Evolutionary conservation across 176 grass and related monocot species (phyloP).

Genomic region (Triticum monococcum): DNA sequence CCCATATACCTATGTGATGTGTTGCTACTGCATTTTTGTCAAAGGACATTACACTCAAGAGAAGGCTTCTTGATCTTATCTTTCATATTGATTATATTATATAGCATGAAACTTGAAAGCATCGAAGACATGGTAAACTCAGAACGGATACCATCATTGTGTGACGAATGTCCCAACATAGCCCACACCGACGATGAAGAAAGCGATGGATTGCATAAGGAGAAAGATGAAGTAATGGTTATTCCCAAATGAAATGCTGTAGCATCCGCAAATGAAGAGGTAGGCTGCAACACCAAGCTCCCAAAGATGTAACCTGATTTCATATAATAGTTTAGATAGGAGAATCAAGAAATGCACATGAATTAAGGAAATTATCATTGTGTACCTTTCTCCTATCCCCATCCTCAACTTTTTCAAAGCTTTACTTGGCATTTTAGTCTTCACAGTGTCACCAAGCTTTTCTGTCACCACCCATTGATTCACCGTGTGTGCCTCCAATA

Average conservation of each 20-base stretch:
- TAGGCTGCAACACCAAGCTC: slow-evolving; percentile 63
- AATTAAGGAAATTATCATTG: not conserved
- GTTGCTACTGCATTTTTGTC: too few species aligned
- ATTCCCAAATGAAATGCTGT: slow-evolving; percentile 45
- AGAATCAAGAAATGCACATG: not conserved
- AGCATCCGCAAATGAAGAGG: slow-evolving; percentile 77
- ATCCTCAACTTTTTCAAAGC: slow-evolving; percentile 35
- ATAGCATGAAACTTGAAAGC: slow-evolving; percentile 9
- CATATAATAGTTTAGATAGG: not conserved
- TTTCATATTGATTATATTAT: not conserved
- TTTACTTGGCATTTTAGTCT: slow-evolving; percentile 46
- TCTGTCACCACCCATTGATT: slow-evolving; percentile 86
- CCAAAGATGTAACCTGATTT: slow-evolving; percentile 60
- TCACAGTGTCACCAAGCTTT: slow-evolving; percentile 62
- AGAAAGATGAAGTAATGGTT: slow-evolving; percentile 62
- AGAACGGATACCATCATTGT: slow-evolving; percentile 1
- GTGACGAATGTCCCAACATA: slow-evolving; percentile 60
- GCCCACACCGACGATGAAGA: slow-evolving; percentile 59
- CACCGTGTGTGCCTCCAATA: slow-evolving; percentile 60
- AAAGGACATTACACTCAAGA: not conserved
- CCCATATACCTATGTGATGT: too few species aligned
- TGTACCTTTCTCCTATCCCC: slow-evolving; percentile 57
- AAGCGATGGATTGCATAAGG: slow-evolving; percentile 67
- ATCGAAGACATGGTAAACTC: not conserved
- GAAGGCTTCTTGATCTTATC: slow-evolving; percentile 23